A percentile compares a stretch with the other conserved stretches of the same genome.
Evolutionary conservation across 139 green algal genomes (phyloP).

Genomic region (Picochlorum sp.): DNA sequence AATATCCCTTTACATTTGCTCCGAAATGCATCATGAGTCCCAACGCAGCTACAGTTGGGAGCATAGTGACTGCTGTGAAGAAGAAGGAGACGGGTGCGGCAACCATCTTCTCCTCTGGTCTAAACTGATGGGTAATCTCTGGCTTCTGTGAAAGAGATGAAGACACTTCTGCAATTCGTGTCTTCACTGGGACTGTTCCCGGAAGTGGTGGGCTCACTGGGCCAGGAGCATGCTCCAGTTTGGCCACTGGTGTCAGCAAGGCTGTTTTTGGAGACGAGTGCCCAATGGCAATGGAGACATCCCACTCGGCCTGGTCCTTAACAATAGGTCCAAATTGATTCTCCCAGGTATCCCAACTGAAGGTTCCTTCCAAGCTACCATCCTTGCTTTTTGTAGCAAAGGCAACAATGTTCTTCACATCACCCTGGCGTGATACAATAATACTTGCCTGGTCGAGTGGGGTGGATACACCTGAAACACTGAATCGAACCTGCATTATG

Average conservation of each 20-base stretch:
- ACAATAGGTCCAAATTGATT: slow-evolving; percentile 1
- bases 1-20: background rate
- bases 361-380: background rate
- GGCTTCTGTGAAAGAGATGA: background rate
- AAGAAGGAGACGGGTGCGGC: background rate
- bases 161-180: background rate
- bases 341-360: background rate
- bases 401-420: background rate
- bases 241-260: background rate
- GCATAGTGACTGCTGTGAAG: background rate
- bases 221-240: background rate
- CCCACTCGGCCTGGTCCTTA: background rate
- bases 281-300: background rate
- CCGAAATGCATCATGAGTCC: background rate
- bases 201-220: background rate
- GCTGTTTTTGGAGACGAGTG: background rate
- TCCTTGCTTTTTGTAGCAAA: background rate
- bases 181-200: background rate
- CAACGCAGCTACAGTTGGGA: background rate
- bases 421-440: background rate
- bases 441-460: background rate
- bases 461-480: background rate
- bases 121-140: background rate
- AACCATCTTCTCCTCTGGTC: background rate
- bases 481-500: background rate